Evolutionary conservation across 176 grass and related monocot species (phyloP).

Genomic region (Rhynchospora pubera): DNA sequence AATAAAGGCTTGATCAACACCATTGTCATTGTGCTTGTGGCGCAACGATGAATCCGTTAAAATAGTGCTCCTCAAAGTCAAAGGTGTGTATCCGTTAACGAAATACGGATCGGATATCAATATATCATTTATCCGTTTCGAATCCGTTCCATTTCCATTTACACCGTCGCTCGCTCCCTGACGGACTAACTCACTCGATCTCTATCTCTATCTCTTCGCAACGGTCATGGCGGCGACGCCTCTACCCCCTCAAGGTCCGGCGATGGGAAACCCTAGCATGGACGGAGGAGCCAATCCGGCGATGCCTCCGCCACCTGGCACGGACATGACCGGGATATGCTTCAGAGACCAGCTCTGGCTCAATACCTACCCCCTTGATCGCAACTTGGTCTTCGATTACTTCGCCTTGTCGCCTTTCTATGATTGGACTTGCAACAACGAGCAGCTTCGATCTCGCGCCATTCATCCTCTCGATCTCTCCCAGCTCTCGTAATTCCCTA

Average conservation of each 20-base stretch:
- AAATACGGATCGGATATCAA: too few relatives aligned
- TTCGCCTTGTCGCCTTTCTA: constrained; percentile 97
- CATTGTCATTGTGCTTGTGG: too few relatives aligned
- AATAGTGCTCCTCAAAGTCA: too few relatives aligned
- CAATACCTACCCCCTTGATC: constrained; percentile 84
- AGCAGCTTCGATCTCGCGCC: constrained; percentile 77
- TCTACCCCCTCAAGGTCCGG: constrained; percentile 25
- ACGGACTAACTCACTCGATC: not conserved
- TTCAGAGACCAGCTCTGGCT: constrained; percentile 99
- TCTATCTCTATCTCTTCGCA: not conserved
- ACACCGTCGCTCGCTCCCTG: not conserved
- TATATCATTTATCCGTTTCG: too few relatives aligned
- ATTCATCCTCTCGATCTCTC: constrained; percentile 95
- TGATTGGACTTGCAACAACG: constrained; percentile 91
- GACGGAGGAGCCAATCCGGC: constrained; percentile 32
- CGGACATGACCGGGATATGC: constrained; percentile 99
- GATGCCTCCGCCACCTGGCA: constrained; percentile 60
- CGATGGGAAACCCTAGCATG: constrained; percentile 24
- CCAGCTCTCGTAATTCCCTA: constrained; percentile 61
- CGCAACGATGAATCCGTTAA: too few relatives aligned
- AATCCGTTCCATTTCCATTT: too few relatives aligned
- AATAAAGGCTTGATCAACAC: too few relatives aligned
- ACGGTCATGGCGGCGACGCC: constrained; percentile 52
- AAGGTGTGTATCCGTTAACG: too few relatives aligned
- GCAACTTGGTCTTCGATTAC: constrained; percentile 99